Percentiles rank a stretch among this genome's conserved stretches.
These are phyloP conservation scores for Tuber borchii DNA, from an alignment of 495 filamentous ascomycete species.

Conservation along the genomic window DNA sequence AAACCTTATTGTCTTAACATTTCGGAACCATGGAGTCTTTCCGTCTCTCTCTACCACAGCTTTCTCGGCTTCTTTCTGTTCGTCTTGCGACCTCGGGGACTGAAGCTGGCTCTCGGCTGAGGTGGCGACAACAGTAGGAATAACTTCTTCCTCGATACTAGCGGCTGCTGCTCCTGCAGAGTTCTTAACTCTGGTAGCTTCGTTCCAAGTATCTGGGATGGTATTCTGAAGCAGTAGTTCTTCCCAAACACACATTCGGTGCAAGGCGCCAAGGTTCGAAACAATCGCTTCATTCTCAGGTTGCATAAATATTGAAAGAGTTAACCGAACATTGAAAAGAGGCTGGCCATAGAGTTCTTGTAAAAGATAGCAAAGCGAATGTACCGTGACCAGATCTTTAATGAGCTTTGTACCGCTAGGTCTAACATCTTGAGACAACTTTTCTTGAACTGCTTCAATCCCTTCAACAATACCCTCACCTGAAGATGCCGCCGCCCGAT, in stretches of 20 bases:
- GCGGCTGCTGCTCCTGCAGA: conserved; percentile 48
- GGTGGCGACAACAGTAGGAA: conserved; percentile 26
- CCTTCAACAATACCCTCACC: conserved; percentile 38
- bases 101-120: conserved; percentile 22
- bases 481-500: conserved; percentile 27
- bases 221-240: conserved; percentile 65
- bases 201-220: conserved; percentile 61
- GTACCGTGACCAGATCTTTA: conserved; percentile 67
- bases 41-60: conserved; percentile 46
- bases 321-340: conserved; percentile 56
- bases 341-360: conserved; percentile 64
- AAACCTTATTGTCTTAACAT: conserved; percentile 66
- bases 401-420: conserved; percentile 63
- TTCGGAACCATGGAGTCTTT: conserved; percentile 60
- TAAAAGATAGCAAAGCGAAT: conserved; percentile 65
- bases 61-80: conserved; percentile 44
- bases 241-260: conserved; percentile 74
- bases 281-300: conserved; percentile 37
- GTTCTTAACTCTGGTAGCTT: conserved; percentile 53
- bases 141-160: conserved; percentile 43
- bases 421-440: conserved; percentile 43
- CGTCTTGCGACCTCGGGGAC: conserved; percentile 28
- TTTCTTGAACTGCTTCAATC: conserved; percentile 35
- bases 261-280: conserved; percentile 61
- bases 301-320: conserved; percentile 56